These are phyloP conservation scores for Arthrobotrys pseudoclavata DNA, from an alignment of 2,329 filamentous ascomycete species.

Conservation along the genomic window DNA sequence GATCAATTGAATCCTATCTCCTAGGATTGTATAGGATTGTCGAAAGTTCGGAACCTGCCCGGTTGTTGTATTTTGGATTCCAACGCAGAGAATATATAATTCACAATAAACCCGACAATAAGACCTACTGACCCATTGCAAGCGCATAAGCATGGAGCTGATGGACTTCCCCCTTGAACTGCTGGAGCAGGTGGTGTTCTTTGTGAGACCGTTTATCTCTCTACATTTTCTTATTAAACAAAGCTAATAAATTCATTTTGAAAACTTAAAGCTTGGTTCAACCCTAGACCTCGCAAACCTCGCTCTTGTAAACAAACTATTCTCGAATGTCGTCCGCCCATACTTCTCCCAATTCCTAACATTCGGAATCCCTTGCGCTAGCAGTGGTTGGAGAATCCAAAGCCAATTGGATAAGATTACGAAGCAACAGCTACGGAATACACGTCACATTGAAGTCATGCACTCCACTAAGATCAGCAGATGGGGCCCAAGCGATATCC, in stretches of 20 bases:
- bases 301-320: constrained; percentile 3
- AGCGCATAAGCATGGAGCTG: too few species aligned
- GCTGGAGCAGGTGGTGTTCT: neutral
- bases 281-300: constrained; percentile 5
- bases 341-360: neutral
- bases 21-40: too few species aligned
- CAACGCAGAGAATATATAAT: neutral
- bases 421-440: neutral
- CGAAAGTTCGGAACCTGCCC: too few species aligned
- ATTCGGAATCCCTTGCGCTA: neutral
- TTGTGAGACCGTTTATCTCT: neutral
- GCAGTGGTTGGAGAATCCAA: neutral
- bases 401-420: neutral
- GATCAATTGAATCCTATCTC: too few species aligned
- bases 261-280: neutral
- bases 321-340: constrained; percentile 7
- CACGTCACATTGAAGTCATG: constrained; percentile 21
- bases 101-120: too few species aligned
- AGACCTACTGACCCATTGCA: too few species aligned
- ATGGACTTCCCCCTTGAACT: constrained; percentile 10
- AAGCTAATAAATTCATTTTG: neutral
- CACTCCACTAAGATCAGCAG: neutral
- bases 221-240: neutral
- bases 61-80: neutral
- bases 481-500: constrained; percentile 1